Base-by-base conservation (phyloP, 2,329 filamentous ascomycete genomes). In the Massarina eburnea region DNA sequence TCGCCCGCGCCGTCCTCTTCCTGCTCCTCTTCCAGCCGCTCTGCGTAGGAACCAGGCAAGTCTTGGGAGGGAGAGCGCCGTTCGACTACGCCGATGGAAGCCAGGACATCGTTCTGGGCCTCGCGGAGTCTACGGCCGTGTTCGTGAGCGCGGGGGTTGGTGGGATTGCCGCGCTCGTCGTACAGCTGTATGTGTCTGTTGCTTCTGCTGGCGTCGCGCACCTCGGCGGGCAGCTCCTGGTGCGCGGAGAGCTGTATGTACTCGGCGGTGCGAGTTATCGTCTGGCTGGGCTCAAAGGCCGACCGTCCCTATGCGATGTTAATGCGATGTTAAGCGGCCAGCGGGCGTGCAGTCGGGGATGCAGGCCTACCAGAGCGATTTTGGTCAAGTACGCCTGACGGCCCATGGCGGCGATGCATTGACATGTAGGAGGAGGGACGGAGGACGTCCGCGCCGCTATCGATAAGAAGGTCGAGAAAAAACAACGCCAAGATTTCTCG, bases 101-200 rank as follows among this genome's bases (percentile, higher is more conserved):
- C 72, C 4, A 77, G 65, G 1, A 76, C 70, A 51, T 76, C 73
- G 36, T 78, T 78, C 44, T 76, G 72, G 7, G 75, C 74, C 41
- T 70, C 66, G 41, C 75, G 66, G 29, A 75, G 61, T 21, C 61
- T 63, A 26, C 71, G 64, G 26, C 71, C 72, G 42, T 71, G 67
- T 5, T 65, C 62, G 21, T 68, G 69, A 9, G 71, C 70, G 27
- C 61, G 56, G 9, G 71, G 67, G 41, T 75, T 76, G 55, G 71
- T 58, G 3, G 75, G 73, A 32, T 71, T 70, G 15, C 74, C 74
- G 47, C 71, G 71, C 30, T 67, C 59, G 50, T 78, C 73, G 46
- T 76, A 77, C 29, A 70, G 61, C 47, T 76, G 74, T 0, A 58
- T 46, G 44, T 71, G 60, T 32, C 51, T 55, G 43, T 62, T 64